Conservation (phyloP, 345 rosid species). For the Murraya koenigii region DNA sequence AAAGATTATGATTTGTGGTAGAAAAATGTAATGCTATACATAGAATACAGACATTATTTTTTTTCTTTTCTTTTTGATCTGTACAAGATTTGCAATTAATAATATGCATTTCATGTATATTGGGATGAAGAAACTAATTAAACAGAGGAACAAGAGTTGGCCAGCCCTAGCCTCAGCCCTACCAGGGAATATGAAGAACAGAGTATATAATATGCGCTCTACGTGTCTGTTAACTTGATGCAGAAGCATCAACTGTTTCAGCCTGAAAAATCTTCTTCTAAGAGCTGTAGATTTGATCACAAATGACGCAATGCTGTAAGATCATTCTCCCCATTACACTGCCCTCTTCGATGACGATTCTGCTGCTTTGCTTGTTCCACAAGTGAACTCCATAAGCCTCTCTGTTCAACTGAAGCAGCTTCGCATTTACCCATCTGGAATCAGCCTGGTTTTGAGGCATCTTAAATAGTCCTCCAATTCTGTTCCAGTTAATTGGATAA, state of each 20-base stretch:
- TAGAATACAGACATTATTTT: background rate
- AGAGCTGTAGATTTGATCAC: conserved; percentile 28
- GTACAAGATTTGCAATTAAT: background rate
- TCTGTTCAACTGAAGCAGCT: conserved; percentile 47
- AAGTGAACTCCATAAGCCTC: conserved; percentile 63
- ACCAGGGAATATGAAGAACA: background rate
- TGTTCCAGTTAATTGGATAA: conserved; percentile 69
- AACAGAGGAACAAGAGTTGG: background rate
- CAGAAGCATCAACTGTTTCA: background rate
- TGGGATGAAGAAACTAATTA: background rate
- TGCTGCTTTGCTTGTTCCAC: conserved; percentile 75
- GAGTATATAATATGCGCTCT: background rate
- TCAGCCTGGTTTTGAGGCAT: conserved; percentile 35
- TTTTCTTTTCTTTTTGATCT: background rate
- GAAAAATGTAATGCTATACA: conserved; percentile 18
- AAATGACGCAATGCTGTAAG: conserved; percentile 51
- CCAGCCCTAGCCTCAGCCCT: background rate
- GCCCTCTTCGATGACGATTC: conserved; percentile 51
- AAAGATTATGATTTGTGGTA: conserved; percentile 45
- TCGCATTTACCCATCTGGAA: conserved; percentile 42
- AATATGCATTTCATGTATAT: background rate
- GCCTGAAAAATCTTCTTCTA: background rate
- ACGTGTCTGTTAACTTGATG: background rate
- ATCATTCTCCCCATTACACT: conserved; percentile 56
- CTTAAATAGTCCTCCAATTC: conserved; percentile 50